Conservation (phyloP, 2,329 filamentous ascomycete species). For the Xylaria sp. region DNA sequence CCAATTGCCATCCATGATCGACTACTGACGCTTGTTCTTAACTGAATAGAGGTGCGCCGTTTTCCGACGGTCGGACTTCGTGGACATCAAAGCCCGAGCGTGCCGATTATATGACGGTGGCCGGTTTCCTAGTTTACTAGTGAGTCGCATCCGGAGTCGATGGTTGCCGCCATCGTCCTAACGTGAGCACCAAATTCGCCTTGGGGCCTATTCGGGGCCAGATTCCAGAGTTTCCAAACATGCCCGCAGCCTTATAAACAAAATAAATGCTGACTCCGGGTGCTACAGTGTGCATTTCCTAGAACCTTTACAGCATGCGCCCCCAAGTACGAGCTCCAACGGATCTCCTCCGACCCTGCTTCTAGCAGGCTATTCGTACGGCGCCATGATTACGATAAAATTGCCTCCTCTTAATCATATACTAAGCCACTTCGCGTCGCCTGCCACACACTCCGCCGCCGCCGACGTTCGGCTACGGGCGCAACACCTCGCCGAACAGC, state of each 20-base stretch:
- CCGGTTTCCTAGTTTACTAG: slow-evolving; percentile 79
- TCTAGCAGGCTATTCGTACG: slow-evolving; percentile 87
- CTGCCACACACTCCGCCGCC: slow-evolving; percentile 57
- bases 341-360: slow-evolving; percentile 40
- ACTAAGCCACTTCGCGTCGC: slow-evolving; percentile 59
- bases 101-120: slow-evolving; percentile 79
- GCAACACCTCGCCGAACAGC: slow-evolving; percentile 65
- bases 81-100: slow-evolving; percentile 85
- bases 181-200: too few species aligned
- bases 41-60: slow-evolving; percentile 69
- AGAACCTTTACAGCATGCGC: slow-evolving; percentile 42
- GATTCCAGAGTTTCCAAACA: not conserved
- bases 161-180: too few species aligned
- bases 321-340: slow-evolving; percentile 1
- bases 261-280: not conserved
- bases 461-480: slow-evolving; percentile 74
- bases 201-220: too few species aligned
- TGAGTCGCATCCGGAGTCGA: not conserved
- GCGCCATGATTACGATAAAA: slow-evolving; percentile 76
- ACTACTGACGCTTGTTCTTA: slow-evolving; percentile 7
- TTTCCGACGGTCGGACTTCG: slow-evolving; percentile 76
- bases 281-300: slow-evolving; percentile 54
- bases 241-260: too few species aligned
- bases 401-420: slow-evolving; percentile 67
- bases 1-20: not conserved